Percentiles rank a stretch among this genome's conserved stretches.
phyloP scores from a whole-genome alignment of 768 basidiomycete genomes.

The Tubosaeta sp. region DNA sequence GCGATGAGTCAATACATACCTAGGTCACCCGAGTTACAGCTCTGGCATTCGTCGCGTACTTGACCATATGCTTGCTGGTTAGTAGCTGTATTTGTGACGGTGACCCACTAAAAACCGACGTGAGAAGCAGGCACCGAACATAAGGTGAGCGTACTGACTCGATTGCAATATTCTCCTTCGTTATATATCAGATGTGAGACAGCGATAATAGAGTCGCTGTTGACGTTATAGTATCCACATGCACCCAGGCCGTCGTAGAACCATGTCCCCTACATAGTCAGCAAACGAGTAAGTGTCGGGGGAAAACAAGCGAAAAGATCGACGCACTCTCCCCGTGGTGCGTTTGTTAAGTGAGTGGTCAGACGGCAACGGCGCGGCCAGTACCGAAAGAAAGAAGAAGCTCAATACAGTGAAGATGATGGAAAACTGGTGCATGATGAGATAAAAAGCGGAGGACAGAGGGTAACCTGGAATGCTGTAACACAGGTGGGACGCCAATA shows the following conservation, averaged over 20 bases:
- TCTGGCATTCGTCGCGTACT: conserved; percentile 55
- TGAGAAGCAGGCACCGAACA: conserved; percentile 6
- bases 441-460: neutral
- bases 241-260: conserved; percentile 58
- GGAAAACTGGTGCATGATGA: conserved; percentile 18
- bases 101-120: conserved; percentile 43
- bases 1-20: conserved; percentile 38
- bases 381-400: conserved; percentile 37
- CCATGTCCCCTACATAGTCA: conserved; percentile 56
- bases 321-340: conserved; percentile 52
- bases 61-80: conserved; percentile 46
- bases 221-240: conserved; percentile 51
- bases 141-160: conserved; percentile 38
- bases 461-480: neutral
- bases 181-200: conserved; percentile 53
- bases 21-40: conserved; percentile 49
- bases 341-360: conserved; percentile 45
- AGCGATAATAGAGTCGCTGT: conserved; percentile 58
- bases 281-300: conserved; percentile 10
- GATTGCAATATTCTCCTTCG: conserved; percentile 52
- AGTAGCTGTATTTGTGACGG: conserved; percentile 56
- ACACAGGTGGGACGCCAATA: conserved; percentile 3
- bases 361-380: conserved; percentile 36
- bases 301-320: neutral
- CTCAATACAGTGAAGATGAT: conserved; percentile 37